These are phyloP conservation scores for Phytophthora quininea DNA, from an alignment of 352 stramenopile species.

Conservation along the genomic window DNA sequence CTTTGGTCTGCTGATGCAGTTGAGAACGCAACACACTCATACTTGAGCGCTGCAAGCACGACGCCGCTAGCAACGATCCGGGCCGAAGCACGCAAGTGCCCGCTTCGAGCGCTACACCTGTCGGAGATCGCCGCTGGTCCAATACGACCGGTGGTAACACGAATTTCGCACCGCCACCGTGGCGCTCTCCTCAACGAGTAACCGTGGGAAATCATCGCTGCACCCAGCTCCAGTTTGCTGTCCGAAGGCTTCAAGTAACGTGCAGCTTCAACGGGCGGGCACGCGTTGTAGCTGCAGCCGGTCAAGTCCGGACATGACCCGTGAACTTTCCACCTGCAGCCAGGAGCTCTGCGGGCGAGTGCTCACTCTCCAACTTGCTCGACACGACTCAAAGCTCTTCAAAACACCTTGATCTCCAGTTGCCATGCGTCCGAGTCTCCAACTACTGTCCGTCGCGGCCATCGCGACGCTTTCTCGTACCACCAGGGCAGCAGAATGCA, in stretches of 20 bases:
- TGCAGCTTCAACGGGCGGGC: neutral
- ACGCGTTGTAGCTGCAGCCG: neutral
- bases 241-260: neutral
- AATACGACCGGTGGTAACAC: neutral
- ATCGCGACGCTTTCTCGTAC: conserved; percentile 18
- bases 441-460: neutral
- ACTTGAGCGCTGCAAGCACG: conserved; percentile 12
- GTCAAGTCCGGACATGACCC: neutral
- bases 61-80: conserved; percentile 24
- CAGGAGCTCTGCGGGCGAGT: conserved; percentile 1
- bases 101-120: neutral
- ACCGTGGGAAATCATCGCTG: neutral
- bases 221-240: neutral
- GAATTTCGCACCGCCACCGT: conserved; percentile 1
- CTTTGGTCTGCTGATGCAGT: too few species aligned
- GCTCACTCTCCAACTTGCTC: conserved; percentile 2
- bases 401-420: neutral
- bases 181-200: neutral
- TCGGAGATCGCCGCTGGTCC: too few species aligned
- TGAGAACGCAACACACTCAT: conserved; percentile 2
- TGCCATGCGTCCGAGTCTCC: neutral
- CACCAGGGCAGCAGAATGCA: conserved; percentile 19
- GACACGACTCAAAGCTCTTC: neutral
- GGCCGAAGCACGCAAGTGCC: neutral
- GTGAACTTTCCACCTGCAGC: neutral